Conservation (phyloP, 2,329 filamentous ascomycete species). For the Ascomycota sp. region DNA sequence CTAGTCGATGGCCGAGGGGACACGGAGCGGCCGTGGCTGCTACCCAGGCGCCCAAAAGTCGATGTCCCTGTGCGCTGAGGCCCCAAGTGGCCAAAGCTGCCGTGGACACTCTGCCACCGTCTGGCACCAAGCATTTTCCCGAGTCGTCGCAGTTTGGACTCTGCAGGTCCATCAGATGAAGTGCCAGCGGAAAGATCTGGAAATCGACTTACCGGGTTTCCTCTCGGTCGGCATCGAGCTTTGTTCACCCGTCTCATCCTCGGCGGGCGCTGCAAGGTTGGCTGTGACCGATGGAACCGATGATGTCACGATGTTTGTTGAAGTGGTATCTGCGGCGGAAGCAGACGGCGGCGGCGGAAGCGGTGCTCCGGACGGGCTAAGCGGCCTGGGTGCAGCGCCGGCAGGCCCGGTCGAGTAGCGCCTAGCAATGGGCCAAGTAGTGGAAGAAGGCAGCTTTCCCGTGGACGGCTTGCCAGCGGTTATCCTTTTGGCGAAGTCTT, state of each 20-base stretch:
- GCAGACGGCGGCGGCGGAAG: too few species aligned
- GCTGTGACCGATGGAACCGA: constrained; percentile 1
- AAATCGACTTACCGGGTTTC: constrained; percentile 17
- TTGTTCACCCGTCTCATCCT: constrained; percentile 22
- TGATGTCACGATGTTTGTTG: background rate
- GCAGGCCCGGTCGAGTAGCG: constrained; percentile 15
- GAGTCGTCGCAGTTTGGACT: constrained; percentile 39
- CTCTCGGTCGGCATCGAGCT: constrained; percentile 11
- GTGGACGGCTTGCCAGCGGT: constrained; percentile 6
- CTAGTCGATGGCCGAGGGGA: constrained; percentile 39
- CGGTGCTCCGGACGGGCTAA: background rate
- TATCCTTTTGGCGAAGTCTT: constrained; percentile 36
- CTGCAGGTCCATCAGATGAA: constrained; percentile 10
- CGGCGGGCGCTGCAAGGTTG: constrained; percentile 1
- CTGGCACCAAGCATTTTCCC: constrained; percentile 47
- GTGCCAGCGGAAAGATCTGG: background rate
- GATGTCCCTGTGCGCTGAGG: constrained; percentile 24
- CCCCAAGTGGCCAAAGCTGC: constrained; percentile 36
- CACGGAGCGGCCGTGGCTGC: constrained; percentile 36
- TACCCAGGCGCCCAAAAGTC: constrained; percentile 42
- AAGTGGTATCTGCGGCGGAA: too few species aligned
- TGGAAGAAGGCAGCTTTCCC: background rate
- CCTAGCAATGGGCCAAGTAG: background rate
- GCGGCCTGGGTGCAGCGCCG: background rate
- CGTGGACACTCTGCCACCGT: constrained; percentile 45